Conservation (phyloP, 768 basidiomycete species). For the Gymnopilus junonius region DNA sequence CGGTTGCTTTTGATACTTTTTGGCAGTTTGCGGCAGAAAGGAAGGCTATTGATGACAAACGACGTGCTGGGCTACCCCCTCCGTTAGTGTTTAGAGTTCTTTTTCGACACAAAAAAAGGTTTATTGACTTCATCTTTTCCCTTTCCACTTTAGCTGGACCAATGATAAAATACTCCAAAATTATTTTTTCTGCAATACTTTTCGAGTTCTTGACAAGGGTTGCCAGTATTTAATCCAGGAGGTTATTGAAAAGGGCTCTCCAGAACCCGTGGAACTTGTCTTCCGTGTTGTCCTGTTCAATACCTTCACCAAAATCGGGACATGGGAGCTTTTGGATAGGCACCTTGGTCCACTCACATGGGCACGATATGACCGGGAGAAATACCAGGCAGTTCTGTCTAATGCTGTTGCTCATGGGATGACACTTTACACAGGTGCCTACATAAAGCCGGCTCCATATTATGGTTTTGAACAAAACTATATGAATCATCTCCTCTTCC, state of each 20-base stretch:
- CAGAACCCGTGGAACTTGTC: conserved; percentile 60
- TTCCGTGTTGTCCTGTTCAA: conserved; percentile 79
- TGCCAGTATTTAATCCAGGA: conserved; percentile 71
- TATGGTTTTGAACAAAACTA: conserved; percentile 50
- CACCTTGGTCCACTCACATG: conserved; percentile 65
- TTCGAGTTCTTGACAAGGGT: conserved; percentile 71
- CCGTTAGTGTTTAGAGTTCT: conserved; percentile 47
- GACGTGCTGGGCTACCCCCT: conserved; percentile 49
- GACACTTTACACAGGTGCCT: conserved; percentile 71
- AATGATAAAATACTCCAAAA: conserved; percentile 57
- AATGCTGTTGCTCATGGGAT: conserved; percentile 38
- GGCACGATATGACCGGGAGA: conserved; percentile 53
- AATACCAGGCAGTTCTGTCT: conserved; percentile 58
- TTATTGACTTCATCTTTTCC: neutral
- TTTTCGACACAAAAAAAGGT: conserved; percentile 4
- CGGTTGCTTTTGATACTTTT: conserved; percentile 63
- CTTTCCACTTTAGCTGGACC: conserved; percentile 59
- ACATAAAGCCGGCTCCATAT: conserved; percentile 71
- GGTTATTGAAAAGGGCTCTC: conserved; percentile 72
- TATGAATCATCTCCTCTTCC: conserved; percentile 66
- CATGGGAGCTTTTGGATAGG: conserved; percentile 64
- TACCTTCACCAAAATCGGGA: conserved; percentile 70
- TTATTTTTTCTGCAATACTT: conserved; percentile 75
- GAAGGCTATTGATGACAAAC: conserved; percentile 58
- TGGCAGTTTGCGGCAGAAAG: conserved; percentile 63